Base-by-base conservation (phyloP, 495 filamentous ascomycete genomes). In the Massariosphaeria phaeospora region DNA sequence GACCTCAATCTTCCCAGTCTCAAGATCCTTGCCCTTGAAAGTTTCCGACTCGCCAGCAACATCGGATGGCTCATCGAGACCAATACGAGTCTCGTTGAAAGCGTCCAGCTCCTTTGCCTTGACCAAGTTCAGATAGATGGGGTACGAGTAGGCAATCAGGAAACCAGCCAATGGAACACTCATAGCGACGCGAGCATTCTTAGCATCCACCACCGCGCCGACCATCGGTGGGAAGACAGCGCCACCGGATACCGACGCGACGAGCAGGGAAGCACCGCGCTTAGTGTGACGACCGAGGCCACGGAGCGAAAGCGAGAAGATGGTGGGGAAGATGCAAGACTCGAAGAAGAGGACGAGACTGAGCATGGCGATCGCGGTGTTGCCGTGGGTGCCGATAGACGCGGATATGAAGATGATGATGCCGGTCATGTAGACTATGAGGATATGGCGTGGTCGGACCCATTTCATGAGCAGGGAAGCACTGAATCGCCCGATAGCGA, bases 251-350 rank as follows among this genome's bases (percentile, higher is more conserved):
- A 80, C 79, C n/a, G 78, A 79, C 57, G 84, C 80, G 0, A 85
- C 84, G 41, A 89, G 67, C 67, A 76, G 80, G 2, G 80, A 83
- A 1, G 80, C 79, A 12, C 81, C 84, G 17, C 78, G 73, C 67
- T 89, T 89, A 0, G 84, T 88, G 50, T 82, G 83, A 17, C 78
- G 73, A 4, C 84, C 84, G 0, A 89, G 75, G 5, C 85, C 84
- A 35, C 84, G 77, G 27, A 91, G 73, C 1, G 80, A 77, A 0
- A 89, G 73, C 3, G 80, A 75, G 68, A 85, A 86, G 48, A 86
- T 81, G 6, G 84, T 78, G 0, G 86, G 83, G 74, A 84, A 89
- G 50, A 54, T 54, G 29, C 50, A 54, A 18, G 50, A 54, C 24
- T 55, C 85, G 59, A 81, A 87, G 70, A 82, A 84, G 23, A 89